Percentiles rank a stretch among this genome's conserved stretches.
phyloP scores from a whole-genome alignment of 2,329 filamentous ascomycete species.

The Exophiala sp. region DNA sequence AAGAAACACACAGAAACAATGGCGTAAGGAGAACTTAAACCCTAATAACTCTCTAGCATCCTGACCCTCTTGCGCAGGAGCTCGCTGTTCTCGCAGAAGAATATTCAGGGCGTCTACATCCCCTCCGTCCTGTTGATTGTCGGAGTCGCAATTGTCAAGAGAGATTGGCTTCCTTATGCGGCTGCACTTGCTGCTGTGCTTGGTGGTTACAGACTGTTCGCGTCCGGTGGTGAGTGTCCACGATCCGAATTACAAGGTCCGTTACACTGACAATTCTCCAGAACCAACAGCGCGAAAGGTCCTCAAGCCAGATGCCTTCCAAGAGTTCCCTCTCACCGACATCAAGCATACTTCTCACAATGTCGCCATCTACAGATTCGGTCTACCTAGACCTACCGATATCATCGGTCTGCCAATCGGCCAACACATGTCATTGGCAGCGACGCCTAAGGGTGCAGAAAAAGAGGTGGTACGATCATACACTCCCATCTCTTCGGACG shows the following conservation, averaged over 20 bases:
- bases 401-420: conserved; percentile 96
- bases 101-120: conserved; percentile 77
- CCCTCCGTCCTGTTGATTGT: conserved; percentile 75
- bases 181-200: conserved; percentile 63
- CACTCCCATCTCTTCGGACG: conserved; percentile 85
- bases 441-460: conserved; percentile 68
- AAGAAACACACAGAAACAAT: neutral
- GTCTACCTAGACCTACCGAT: conserved; percentile 69
- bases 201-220: conserved; percentile 68
- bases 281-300: conserved; percentile 70
- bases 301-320: conserved; percentile 81
- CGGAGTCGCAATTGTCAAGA: conserved; percentile 73
- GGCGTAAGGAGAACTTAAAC: conserved; percentile 2
- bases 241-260: neutral
- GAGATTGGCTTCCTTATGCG: conserved; percentile 71
- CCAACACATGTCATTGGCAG: conserved; percentile 96
- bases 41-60: neutral
- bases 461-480: conserved; percentile 90
- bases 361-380: conserved; percentile 96
- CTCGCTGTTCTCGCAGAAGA: conserved; percentile 43
- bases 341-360: conserved; percentile 98
- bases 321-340: conserved; percentile 88
- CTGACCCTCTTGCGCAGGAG: conserved; percentile 11
- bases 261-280: conserved; percentile 1
- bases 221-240: conserved; percentile 51